Evolutionary conservation across 371 early-diverging fungal species (phyloP).

Genomic region (Mortierella sp.): DNA sequence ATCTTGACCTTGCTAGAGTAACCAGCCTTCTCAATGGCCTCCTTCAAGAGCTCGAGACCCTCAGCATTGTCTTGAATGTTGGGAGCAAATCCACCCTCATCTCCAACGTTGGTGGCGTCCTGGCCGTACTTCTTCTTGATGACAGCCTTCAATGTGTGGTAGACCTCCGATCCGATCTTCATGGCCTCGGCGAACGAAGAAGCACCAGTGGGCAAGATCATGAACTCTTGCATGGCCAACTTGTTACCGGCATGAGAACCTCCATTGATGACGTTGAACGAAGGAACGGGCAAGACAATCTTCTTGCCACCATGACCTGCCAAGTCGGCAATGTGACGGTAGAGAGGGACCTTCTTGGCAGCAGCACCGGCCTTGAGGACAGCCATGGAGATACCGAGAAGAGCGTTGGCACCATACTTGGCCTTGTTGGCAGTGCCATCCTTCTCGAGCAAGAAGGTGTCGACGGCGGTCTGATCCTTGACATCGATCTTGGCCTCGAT

Average conservation of each 20-base stretch:
- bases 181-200: constrained; percentile 94
- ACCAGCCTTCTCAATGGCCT: constrained; percentile 92
- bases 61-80: constrained; percentile 97
- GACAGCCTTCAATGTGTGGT: constrained; percentile 92
- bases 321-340: constrained; percentile 91
- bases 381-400: constrained; percentile 97
- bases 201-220: constrained; percentile 99
- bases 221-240: constrained; percentile 99
- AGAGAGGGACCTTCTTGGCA: constrained; percentile 90
- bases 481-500: constrained; percentile 81
- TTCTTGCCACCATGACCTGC: constrained; percentile 79
- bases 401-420: constrained; percentile 98
- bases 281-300: constrained; percentile 95
- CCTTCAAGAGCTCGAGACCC: constrained; percentile 92
- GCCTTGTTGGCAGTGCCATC: constrained; percentile 97
- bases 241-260: constrained; percentile 99
- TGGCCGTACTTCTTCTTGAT: constrained; percentile 97
- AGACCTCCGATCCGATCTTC: constrained; percentile 97
- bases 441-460: constrained; percentile 88
- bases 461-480: constrained; percentile 89
- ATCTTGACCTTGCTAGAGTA: constrained; percentile 96
- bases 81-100: constrained; percentile 99
- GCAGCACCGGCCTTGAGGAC: constrained; percentile 97
- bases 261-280: constrained; percentile 99
- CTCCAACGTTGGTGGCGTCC: constrained; percentile 99